Evolutionary conservation across 148 eudicot genomes (phyloP).

Genomic region (Silene uniflora): DNA sequence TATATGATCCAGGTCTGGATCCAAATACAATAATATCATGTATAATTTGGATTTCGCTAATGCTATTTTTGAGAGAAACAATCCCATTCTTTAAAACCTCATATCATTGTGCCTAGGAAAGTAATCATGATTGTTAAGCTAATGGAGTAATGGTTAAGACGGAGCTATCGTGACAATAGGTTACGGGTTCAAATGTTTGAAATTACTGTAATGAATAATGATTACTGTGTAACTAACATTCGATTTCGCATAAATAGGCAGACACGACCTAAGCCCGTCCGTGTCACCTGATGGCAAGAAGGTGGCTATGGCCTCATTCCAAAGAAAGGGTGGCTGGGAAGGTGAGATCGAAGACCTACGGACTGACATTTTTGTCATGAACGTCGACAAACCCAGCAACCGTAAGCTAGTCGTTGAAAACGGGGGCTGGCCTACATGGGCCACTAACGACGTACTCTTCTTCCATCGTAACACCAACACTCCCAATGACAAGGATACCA

Average conservation of each 20-base stretch:
- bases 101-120: too few relatives aligned
- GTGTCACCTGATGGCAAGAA: slow-evolving; percentile 21
- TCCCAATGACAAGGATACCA: slow-evolving; percentile 1
- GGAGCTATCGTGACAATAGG: too few relatives aligned
- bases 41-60: too few relatives aligned
- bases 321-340: slow-evolving; percentile 17
- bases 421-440: slow-evolving; percentile 31
- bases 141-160: too few relatives aligned
- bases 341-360: slow-evolving; percentile 20
- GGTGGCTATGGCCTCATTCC: slow-evolving; percentile 20
- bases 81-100: too few relatives aligned
- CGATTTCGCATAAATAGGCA: slow-evolving; percentile 3
- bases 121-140: too few relatives aligned
- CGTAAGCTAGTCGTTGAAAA: slow-evolving; percentile 13
- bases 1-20: too few relatives aligned
- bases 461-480: slow-evolving; percentile 19
- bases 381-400: slow-evolving; percentile 9
- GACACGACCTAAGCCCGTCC: slow-evolving; percentile 17
- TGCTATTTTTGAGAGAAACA: too few relatives aligned
- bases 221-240: too few relatives aligned
- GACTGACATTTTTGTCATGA: slow-evolving; percentile 21
- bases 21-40: too few relatives aligned
- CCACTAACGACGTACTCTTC: slow-evolving; percentile 14
- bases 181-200: too few relatives aligned
- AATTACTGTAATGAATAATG: too few relatives aligned